These are phyloP conservation scores for Boletus tomentosulus DNA, from an alignment of 768 basidiomycete species.

Conservation along the genomic window DNA sequence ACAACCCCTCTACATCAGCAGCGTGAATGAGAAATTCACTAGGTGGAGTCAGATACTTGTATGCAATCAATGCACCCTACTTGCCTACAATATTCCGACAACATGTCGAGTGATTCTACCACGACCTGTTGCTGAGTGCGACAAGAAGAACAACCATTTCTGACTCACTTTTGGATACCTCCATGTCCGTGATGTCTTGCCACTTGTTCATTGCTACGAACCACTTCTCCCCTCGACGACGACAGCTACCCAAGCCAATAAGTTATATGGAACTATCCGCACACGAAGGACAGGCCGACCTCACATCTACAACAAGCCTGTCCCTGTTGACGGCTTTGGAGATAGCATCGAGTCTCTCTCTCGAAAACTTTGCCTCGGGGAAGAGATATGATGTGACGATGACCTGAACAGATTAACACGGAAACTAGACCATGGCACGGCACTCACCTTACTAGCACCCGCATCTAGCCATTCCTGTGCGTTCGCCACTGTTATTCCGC, in stretches of 20 bases:
- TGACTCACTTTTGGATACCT: constrained; percentile 70
- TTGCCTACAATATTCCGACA: constrained; percentile 81
- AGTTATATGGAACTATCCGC: neutral
- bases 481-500: constrained; percentile 82
- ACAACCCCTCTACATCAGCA: constrained; percentile 97
- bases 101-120: constrained; percentile 71
- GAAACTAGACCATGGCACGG: neutral
- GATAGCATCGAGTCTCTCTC: constrained; percentile 62
- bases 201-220: constrained; percentile 98
- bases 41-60: constrained; percentile 12
- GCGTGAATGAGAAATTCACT: constrained; percentile 96
- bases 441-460: constrained; percentile 82
- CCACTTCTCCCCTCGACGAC: constrained; percentile 73
- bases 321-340: constrained; percentile 72
- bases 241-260: constrained; percentile 55
- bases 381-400: constrained; percentile 98
- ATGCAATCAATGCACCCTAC: constrained; percentile 6
- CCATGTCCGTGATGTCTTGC: constrained; percentile 95
- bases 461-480: constrained; percentile 79
- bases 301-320: constrained; percentile 90
- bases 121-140: neutral
- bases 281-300: constrained; percentile 42
- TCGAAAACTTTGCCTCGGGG: constrained; percentile 73
- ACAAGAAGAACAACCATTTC: neutral
- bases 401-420: constrained; percentile 48